Evolutionary conservation across 306 rosid genomes (phyloP), one percentile per base, ranked within the genome.

Genomic region (Trifolium dubium): DNA sequence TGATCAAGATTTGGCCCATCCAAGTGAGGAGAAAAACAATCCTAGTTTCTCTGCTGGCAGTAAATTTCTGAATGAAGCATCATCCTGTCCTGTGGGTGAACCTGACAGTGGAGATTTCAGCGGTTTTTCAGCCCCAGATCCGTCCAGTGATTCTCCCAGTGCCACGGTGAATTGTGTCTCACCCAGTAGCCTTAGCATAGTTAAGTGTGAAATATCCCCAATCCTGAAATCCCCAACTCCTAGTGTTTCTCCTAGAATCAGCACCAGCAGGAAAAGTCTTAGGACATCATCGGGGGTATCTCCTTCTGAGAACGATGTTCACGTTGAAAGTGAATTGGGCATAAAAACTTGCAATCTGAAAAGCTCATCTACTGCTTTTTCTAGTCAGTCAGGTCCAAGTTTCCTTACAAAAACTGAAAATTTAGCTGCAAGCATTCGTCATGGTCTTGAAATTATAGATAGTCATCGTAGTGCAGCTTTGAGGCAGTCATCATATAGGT

Each of bases 401-500:
- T 65, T 81, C 83, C 81, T 71, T 40, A 76, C 77, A 50, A 87
- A 87, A 80, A 81, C 93, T 67, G 93, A 87, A 73, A 79, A 89
- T 55, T 87, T 95, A 83, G 99, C 93, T 58, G 96, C 92, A 78
- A 95, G 99, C 83, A 95, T 95, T 74, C 92, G 81, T 14, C 92
- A 90, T 70, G 99, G 98, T 71, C 99, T 95, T 74, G 91, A 92
- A 82, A 78, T 92, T 73, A 84, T 92, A 73, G 91, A 87, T 71
- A 71, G 78, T 79, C 89, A 88, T 51, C 88, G 82, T 19, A 92
- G 90, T 80, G 82, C 93, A 69, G 89, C 96, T 81, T 77, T 84
- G 75, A 84, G 87, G 84, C 84, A 79, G 73, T 95, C 98, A 19
- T 76, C 96, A 6, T 86, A 77, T 81, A 92, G 98, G 71, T 85